A percentile compares a stretch with the other conserved stretches of the same genome.
These are phyloP conservation scores for Boechera retrofracta DNA, from an alignment of 345 rosid genomes.

Conservation along the genomic window DNA sequence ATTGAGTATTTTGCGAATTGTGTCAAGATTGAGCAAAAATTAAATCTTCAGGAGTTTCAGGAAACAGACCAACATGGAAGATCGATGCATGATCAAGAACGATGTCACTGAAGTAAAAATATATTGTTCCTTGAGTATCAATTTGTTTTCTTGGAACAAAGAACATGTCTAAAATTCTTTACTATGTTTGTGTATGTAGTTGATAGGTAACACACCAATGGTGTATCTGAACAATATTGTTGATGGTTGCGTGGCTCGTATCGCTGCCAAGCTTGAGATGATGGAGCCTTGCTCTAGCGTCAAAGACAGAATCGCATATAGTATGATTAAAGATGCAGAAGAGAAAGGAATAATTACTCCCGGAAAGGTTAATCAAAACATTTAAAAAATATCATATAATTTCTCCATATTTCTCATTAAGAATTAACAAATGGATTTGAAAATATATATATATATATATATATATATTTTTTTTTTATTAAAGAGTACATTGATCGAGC, in stretches of 20 bases:
- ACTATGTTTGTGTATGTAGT: slow-evolving; percentile 49
- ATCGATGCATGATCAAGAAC: slow-evolving; percentile 40
- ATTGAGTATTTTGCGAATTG: no score
- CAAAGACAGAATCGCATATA: slow-evolving; percentile 65
- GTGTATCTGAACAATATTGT: slow-evolving; percentile 63
- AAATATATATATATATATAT: no score
- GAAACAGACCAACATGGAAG: slow-evolving; percentile 39
- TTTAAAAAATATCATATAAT: neutral
- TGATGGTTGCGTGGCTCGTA: slow-evolving; percentile 66
- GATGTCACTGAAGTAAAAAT: slow-evolving; percentile 43
- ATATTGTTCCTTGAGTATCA: neutral
- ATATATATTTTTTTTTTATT: neutral
- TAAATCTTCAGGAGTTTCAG: neutral
- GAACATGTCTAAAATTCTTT: neutral
- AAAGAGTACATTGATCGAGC: slow-evolving; percentile 61
- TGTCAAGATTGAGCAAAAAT: neutral
- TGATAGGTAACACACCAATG: slow-evolving; percentile 70
- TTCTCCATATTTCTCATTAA: neutral
- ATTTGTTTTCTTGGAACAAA: neutral
- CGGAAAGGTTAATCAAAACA: slow-evolving; percentile 52
- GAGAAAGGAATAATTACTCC: slow-evolving; percentile 68
- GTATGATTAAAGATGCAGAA: slow-evolving; percentile 81
- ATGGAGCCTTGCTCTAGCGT: slow-evolving; percentile 61
- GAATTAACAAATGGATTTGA: neutral
- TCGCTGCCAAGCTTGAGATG: slow-evolving; percentile 74